These are phyloP conservation scores for Exidia glandulosa DNA, from an alignment of 768 basidiomycete genomes.

Conservation along the genomic window DNA sequence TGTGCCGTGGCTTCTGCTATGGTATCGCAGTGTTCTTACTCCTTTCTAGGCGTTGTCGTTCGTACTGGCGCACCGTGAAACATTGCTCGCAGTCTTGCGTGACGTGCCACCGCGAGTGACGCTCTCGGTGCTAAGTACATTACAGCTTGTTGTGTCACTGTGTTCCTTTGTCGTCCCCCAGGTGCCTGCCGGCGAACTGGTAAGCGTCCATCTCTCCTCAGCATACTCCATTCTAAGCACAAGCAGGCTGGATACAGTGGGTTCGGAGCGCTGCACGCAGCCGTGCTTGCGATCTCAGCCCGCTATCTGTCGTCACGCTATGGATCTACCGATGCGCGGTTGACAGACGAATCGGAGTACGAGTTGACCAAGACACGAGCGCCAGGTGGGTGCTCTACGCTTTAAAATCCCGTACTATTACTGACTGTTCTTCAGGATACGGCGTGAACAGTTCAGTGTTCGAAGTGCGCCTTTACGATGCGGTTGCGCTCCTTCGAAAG, in stretches of 20 bases:
- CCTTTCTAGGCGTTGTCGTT: slow-evolving; percentile 60
- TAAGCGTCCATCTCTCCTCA: slow-evolving; percentile 24
- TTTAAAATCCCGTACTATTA: background rate
- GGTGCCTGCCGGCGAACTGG: slow-evolving; percentile 69
- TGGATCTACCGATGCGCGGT: slow-evolving; percentile 46
- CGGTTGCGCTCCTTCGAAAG: slow-evolving; percentile 49
- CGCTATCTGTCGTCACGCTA: slow-evolving; percentile 50
- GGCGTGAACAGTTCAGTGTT: slow-evolving; percentile 36
- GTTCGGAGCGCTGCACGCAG: slow-evolving; percentile 77
- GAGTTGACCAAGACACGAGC: slow-evolving; percentile 41
- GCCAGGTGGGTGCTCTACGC: slow-evolving; percentile 34
- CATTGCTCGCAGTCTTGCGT: slow-evolving; percentile 71
- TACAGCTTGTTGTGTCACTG: slow-evolving; percentile 66
- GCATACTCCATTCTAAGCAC: background rate
- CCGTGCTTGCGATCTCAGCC: slow-evolving; percentile 65
- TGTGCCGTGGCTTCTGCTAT: slow-evolving; percentile 6
- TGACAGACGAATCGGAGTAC: slow-evolving; percentile 57
- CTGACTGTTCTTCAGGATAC: slow-evolving; percentile 28
- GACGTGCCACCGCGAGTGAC: slow-evolving; percentile 55
- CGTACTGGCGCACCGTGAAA: slow-evolving; percentile 71
- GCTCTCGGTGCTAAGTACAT: slow-evolving; percentile 61
- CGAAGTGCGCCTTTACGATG: slow-evolving; percentile 41
- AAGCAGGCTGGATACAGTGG: slow-evolving; percentile 30
- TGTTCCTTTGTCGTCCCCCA: slow-evolving; percentile 57
- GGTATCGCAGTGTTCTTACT: background rate